A percentile compares a stretch with the other conserved stretches of the same genome.
Conservation (phyloP, 2,329 filamentous ascomycete species). For the Pseudonectria foliicola region DNA sequence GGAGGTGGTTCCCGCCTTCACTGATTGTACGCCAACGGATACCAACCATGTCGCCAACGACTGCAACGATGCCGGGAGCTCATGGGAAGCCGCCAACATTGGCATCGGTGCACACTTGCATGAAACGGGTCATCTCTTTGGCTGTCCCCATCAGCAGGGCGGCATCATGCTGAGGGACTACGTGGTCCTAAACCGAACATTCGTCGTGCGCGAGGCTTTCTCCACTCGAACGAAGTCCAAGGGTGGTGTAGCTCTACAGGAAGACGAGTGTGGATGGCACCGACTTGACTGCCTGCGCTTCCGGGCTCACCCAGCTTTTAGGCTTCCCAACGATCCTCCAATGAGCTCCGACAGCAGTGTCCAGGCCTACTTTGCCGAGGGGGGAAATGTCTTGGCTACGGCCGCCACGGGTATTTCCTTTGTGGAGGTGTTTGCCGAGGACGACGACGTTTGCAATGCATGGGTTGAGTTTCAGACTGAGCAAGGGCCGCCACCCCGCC, state of each 20-base stretch:
- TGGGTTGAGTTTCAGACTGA: conserved; percentile 75
- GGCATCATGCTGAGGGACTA: conserved; percentile 94
- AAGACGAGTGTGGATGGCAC: conserved; percentile 89
- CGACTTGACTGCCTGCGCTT: conserved; percentile 83
- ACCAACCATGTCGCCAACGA: conserved; percentile 75
- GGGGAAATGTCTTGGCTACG: conserved; percentile 66
- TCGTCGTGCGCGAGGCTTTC: conserved; percentile 73
- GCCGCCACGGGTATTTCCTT: conserved; percentile 78
- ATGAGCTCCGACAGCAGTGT: conserved; percentile 64
- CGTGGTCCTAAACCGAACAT: conserved; percentile 74
- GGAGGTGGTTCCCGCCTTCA: conserved; percentile 82
- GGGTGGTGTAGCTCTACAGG: conserved; percentile 64
- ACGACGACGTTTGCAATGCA: conserved; percentile 70
- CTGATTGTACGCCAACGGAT: conserved; percentile 85
- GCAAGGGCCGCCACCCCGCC: conserved; percentile 57
- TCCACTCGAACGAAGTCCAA: conserved; percentile 81
- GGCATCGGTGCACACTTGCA: conserved; percentile 91
- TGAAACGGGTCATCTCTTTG: conserved; percentile 83
- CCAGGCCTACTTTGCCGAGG: conserved; percentile 79
- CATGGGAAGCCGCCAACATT: conserved; percentile 92
- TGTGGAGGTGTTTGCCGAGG: conserved; percentile 73
- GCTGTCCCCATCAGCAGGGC: conserved; percentile 79
- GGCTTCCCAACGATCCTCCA: conserved; percentile 66
- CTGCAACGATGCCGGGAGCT: conserved; percentile 78
- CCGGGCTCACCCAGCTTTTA: conserved; percentile 84